Evolutionary conservation across 2,329 filamentous ascomycete genomes (phyloP), one percentile per base, ranked within the genome.

Genomic region (Beauveria caledonica): DNA sequence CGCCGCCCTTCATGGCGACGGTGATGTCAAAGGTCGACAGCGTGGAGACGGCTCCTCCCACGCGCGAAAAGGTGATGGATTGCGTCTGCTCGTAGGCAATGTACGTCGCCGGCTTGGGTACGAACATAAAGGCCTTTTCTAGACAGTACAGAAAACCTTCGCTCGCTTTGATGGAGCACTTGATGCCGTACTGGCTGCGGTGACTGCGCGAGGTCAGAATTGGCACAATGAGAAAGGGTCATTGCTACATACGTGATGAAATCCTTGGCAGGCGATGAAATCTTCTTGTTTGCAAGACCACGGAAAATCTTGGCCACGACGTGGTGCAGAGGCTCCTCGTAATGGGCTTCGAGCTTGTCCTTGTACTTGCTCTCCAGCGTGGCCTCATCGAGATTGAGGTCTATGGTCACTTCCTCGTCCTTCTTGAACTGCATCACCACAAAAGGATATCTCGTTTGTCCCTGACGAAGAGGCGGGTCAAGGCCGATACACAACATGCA

Each of bases 151-250:
- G 80, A 71, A 96, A 92, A 63, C 95, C 94, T 77, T 99, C 94
- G 74, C 95, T 97, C 58, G 95, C 95, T 77, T 99, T 99, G 84
- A 99, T 97, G n/a, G 92, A 96, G 76, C 94, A 99, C 78, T 99
- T 99, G 76, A 99, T 95, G 62, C 94, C 94, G 66, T 87, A 90
- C 74, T 97, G 92, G 69, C 89, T 86, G 72, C 96, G 92, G 76
- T 97, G 94, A 66, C 89, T 85, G 56, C 7, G 25, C 44, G 2
- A 8, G 46, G 63, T 45, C 55, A 50, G 23, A 42, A n/a, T 27
- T 36, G 13, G 21, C n/a, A 25, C 29, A 29, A 27, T 42, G 21
- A 21, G 21, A 19, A 23, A 10, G 60, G 39, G n/a, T 23, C 25
- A 57, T 29, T 27, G 17, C 19, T 21, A 74, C 78, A 60, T 75